A percentile compares a stretch with the other conserved stretches of the same genome.
Evolutionary conservation across 164 flowering plant species (phyloP).

Genomic region (Nymphaea colorata): DNA sequence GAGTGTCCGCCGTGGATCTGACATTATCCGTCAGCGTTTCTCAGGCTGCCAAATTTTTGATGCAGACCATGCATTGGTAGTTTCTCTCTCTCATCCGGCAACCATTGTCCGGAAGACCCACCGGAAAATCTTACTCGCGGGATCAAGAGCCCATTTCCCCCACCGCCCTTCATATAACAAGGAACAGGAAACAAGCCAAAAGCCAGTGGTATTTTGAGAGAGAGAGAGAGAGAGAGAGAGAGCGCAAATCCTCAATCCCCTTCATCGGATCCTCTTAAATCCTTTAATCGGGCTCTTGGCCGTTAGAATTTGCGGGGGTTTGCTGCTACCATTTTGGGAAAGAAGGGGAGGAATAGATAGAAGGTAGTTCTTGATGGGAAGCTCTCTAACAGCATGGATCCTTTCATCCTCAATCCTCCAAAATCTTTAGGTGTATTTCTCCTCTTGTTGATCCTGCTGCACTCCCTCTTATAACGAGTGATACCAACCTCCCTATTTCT

Average conservation of each 20-base stretch:
- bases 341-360: background rate
- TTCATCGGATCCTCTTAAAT: no score
- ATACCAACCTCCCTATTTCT: background rate
- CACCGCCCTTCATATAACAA: background rate
- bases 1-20: no score
- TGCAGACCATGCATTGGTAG: no score
- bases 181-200: background rate
- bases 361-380: background rate
- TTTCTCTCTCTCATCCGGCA: no score
- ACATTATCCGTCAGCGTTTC: no score
- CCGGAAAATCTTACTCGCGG: no score
- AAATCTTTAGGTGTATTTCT: slow-evolving; percentile 46
- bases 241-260: background rate
- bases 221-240: background rate
- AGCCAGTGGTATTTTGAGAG: background rate
- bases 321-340: background rate
- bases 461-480: slow-evolving; percentile 33
- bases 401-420: slow-evolving; percentile 10
- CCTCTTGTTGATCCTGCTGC: slow-evolving; percentile 57
- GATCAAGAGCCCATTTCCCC: no score
- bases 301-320: no score
- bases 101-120: no score
- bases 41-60: no score
- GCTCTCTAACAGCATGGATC: background rate
- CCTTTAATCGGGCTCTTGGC: no score